Evolutionary conservation across 768 basidiomycete species (phyloP).

Genomic region (Pluteus cervinus): DNA sequence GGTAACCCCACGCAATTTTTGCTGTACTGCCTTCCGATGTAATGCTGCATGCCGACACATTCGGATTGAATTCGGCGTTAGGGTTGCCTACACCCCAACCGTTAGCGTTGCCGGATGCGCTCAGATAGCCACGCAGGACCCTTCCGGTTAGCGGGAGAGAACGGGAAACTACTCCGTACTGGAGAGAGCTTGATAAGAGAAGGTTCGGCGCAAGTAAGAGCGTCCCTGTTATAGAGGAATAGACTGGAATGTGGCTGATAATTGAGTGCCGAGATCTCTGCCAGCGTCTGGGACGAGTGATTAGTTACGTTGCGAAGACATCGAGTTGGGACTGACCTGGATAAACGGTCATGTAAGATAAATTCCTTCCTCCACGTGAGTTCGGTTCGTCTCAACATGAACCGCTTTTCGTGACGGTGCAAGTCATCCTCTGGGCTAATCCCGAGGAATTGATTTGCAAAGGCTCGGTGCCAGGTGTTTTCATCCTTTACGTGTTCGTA

Average conservation of each 20-base stretch:
- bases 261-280: conserved; percentile 53
- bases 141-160: conserved; percentile 68
- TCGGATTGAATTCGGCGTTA: conserved; percentile 67
- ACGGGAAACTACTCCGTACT: conserved; percentile 68
- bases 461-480: conserved; percentile 75
- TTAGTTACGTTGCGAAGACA: background rate
- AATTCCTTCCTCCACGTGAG: conserved; percentile 69
- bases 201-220: conserved; percentile 52
- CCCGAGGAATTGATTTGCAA: conserved; percentile 60
- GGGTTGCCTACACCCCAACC: conserved; percentile 65
- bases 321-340: conserved; percentile 39
- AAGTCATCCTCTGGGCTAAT: conserved; percentile 60
- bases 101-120: conserved; percentile 47
- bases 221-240: conserved; percentile 48
- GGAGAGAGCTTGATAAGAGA: conserved; percentile 56
- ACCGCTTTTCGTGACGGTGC: conserved; percentile 32
- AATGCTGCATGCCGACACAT: conserved; percentile 54
- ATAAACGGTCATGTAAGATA: conserved; percentile 46
- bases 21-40: conserved; percentile 60
- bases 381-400: conserved; percentile 52
- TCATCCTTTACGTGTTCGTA: conserved; percentile 69
- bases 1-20: conserved; percentile 69
- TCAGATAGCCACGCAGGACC: conserved; percentile 60
- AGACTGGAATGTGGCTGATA: conserved; percentile 58
- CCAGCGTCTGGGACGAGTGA: conserved; percentile 54